Conservation (phyloP, 2,329 filamentous ascomycete species). For the Aspergillus fructus region DNA sequence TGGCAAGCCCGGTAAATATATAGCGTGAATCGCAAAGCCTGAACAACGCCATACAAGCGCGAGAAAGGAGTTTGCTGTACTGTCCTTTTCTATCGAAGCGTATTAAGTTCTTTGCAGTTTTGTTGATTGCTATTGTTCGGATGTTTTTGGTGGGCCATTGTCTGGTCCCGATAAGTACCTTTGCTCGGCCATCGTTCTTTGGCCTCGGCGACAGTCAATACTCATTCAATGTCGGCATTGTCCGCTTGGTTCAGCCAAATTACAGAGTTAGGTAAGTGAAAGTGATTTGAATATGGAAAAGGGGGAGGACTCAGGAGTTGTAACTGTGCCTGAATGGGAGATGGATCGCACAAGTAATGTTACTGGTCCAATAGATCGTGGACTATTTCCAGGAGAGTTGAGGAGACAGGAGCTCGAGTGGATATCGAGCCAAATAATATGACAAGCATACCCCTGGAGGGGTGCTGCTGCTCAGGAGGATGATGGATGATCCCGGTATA, state of each 20-base stretch:
- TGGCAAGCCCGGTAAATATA: neutral
- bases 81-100: neutral
- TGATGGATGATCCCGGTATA: neutral
- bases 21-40: neutral
- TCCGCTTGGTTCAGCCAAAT: neutral
- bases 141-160: neutral
- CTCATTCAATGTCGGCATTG: neutral
- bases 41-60: neutral
- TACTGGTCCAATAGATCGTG: slow-evolving; percentile 2
- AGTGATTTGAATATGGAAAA: slow-evolving; percentile 6
- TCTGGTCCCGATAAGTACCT: neutral
- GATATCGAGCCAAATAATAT: neutral
- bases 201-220: neutral
- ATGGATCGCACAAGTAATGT: neutral
- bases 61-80: neutral
- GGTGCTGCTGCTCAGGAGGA: neutral
- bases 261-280: neutral
- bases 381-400: slow-evolving; percentile 7
- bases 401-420: slow-evolving; percentile 4
- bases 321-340: neutral
- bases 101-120: neutral
- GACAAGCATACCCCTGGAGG: neutral
- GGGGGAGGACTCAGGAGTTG: slow-evolving; percentile 11
- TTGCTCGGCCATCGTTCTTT: neutral
- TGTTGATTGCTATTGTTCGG: neutral